Percentiles rank a stretch among this genome's conserved stretches.
These are phyloP conservation scores for Ogataea neopini DNA, from an alignment of 805 yeast species.

Conservation along the genomic window DNA sequence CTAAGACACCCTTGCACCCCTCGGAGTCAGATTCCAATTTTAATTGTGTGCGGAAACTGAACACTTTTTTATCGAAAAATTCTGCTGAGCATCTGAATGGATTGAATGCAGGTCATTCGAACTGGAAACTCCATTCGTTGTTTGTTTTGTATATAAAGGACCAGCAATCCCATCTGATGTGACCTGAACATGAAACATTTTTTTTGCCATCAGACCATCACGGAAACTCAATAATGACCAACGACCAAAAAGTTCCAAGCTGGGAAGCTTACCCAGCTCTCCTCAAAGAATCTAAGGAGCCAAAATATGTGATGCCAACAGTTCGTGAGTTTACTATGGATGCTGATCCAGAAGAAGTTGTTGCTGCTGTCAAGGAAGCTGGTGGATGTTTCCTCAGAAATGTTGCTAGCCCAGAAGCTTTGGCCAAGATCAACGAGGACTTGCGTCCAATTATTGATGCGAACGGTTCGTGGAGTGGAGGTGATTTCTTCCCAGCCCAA, in stretches of 20 bases:
- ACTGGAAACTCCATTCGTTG: background rate
- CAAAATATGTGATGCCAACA: slow-evolving; percentile 4
- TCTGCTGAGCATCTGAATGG: too few species aligned
- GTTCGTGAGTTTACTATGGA: slow-evolving; percentile 8
- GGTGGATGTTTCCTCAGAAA: slow-evolving; percentile 28
- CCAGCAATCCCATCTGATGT: too few species aligned
- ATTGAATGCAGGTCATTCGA: background rate
- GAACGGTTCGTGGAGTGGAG: slow-evolving; percentile 13
- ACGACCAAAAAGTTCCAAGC: background rate
- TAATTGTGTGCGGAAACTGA: background rate
- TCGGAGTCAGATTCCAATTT: background rate
- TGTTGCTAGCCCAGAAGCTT: slow-evolving; percentile 16
- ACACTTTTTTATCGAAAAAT: background rate
- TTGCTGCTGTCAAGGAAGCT: slow-evolving; percentile 21
- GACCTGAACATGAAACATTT: background rate
- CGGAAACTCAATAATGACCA: background rate
- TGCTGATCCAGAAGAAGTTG: slow-evolving; percentile 11
- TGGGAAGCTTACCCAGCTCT: slow-evolving; percentile 10
- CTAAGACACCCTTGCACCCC: background rate
- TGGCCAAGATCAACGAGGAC: slow-evolving; percentile 18
- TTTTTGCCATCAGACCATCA: background rate
- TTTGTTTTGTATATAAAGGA: background rate
- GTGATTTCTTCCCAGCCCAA: slow-evolving; percentile 11
- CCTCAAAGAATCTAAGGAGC: slow-evolving; percentile 8
- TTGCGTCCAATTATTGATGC: slow-evolving; percentile 24